These are phyloP conservation scores for Euphorbia pulcherrima DNA, from an alignment of 345 rosid species.

Conservation along the genomic window DNA sequence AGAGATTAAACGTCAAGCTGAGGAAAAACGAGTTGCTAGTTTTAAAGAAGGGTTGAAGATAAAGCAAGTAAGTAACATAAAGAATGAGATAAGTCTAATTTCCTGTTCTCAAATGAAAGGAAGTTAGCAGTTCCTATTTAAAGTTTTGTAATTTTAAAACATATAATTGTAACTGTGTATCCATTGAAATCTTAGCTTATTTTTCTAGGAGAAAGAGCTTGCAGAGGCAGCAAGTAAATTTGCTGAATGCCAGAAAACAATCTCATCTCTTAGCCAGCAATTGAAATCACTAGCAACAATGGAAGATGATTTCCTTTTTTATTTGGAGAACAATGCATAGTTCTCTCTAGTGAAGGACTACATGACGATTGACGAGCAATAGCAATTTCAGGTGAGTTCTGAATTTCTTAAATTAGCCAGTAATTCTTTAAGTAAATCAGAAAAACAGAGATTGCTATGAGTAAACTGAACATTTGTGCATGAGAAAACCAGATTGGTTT, in stretches of 20 bases:
- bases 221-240: conserved; percentile 59
- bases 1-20: conserved; percentile 42
- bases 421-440: conserved; percentile 4
- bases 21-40: conserved; percentile 32
- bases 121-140: not conserved
- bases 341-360: conserved; percentile 18
- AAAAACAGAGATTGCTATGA: conserved; percentile 6
- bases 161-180: not conserved
- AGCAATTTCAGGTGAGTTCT: conserved; percentile 9
- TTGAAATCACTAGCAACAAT: conserved; percentile 57
- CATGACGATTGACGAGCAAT: conserved; percentile 15
- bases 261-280: conserved; percentile 59
- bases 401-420: conserved; percentile 10
- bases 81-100: not conserved
- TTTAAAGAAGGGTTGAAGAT: conserved; percentile 41
- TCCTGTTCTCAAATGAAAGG: not conserved
- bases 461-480: conserved; percentile 7
- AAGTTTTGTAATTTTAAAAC: not conserved
- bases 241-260: conserved; percentile 87
- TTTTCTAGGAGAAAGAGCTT: conserved; percentile 62
- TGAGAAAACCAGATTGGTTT: conserved; percentile 24
- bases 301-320: conserved; percentile 58
- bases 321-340: conserved; percentile 30
- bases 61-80: conserved; percentile 50
- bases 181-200: not conserved